phyloP scores from a whole-genome alignment of 2,329 filamentous ascomycete species.

The Exophiala dermatitidis region DNA sequence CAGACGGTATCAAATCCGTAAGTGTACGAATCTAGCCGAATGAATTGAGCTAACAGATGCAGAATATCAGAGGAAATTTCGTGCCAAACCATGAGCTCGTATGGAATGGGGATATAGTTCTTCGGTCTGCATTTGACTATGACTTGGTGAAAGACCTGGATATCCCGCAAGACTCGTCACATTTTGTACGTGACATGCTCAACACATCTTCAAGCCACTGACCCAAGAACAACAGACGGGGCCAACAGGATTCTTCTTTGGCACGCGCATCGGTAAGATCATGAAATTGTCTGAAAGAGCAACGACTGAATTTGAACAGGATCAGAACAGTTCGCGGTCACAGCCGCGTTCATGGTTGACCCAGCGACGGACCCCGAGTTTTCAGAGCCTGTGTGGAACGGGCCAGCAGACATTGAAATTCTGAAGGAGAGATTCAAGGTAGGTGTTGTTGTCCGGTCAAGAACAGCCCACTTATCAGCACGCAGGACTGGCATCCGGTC shows the following conservation, averaged over 20 bases:
- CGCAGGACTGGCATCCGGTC: neutral
- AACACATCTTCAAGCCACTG: slow-evolving; percentile 41
- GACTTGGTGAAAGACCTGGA: slow-evolving; percentile 36
- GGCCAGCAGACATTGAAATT: neutral
- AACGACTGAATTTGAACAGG: neutral
- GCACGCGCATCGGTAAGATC: neutral
- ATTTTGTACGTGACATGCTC: slow-evolving; percentile 38
- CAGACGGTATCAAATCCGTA: slow-evolving; percentile 47
- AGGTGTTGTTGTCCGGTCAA: neutral
- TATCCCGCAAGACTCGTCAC: slow-evolving; percentile 39
- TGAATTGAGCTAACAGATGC: neutral
- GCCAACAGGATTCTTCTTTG: neutral
- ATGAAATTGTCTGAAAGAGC: neutral
- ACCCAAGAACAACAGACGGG: slow-evolving; percentile 38
- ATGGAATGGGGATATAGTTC: slow-evolving; percentile 42
- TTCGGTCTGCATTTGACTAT: slow-evolving; percentile 41
- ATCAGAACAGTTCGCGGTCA: neutral
- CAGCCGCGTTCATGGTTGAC: neutral
- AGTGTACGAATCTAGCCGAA: neutral
- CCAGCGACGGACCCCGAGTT: neutral
- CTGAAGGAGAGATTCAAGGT: neutral
- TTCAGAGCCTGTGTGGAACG: neutral
- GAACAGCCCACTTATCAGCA: neutral
- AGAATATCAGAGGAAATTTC: slow-evolving; percentile 34
- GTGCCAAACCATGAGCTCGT: slow-evolving; percentile 36